Evolutionary conservation across 768 basidiomycete species (phyloP).

Genomic region (Sporobolomyces phaffii): DNA sequence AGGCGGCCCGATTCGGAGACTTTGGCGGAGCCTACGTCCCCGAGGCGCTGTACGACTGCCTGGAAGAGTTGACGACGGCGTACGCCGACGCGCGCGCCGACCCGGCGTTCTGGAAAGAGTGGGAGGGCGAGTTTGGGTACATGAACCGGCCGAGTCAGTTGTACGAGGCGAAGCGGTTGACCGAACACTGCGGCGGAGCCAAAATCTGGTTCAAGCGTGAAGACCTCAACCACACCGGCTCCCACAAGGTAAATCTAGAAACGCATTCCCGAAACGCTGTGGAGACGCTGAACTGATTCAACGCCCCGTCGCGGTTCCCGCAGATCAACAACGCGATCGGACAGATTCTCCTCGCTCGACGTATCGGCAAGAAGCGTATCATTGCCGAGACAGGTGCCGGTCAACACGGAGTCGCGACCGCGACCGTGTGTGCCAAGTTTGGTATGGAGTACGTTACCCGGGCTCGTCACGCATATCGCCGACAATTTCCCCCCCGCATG

Average conservation of each 20-base stretch:
- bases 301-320: no score
- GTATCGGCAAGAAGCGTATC: slow-evolving; percentile 90
- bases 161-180: slow-evolving; percentile 85
- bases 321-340: slow-evolving; percentile 95
- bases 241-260: slow-evolving; percentile 60
- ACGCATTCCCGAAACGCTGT: no score
- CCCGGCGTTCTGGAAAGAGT: slow-evolving; percentile 87
- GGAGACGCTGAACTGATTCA: no score
- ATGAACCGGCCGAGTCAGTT: slow-evolving; percentile 90
- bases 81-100: slow-evolving; percentile 81
- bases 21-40: slow-evolving; percentile 98
- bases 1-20: slow-evolving; percentile 71
- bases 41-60: slow-evolving; percentile 87
- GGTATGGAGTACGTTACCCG: slow-evolving; percentile 59
- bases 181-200: slow-evolving; percentile 82
- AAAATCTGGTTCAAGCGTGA: slow-evolving; percentile 97
- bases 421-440: slow-evolving; percentile 94
- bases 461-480: no score
- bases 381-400: slow-evolving; percentile 99
- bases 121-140: slow-evolving; percentile 77
- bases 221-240: slow-evolving; percentile 94
- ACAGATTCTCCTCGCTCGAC: slow-evolving; percentile 84
- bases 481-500: no score
- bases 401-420: slow-evolving; percentile 97
- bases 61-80: slow-evolving; percentile 79